Evolutionary conservation across 768 basidiomycete species (phyloP).

Genomic region (Boletus sp.): DNA sequence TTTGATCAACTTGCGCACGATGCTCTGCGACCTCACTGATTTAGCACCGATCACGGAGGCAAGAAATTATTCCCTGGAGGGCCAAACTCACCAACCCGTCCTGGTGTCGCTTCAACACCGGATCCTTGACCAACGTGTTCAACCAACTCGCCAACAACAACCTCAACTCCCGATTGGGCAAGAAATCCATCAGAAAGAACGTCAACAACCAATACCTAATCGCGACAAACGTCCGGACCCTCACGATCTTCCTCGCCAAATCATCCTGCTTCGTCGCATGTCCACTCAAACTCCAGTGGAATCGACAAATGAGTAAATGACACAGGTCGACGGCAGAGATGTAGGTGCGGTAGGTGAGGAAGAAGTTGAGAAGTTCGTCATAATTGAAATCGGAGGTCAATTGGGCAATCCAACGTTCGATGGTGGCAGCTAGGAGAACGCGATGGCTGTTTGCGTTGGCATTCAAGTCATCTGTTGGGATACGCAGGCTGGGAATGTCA

Average conservation of each 20-base stretch:
- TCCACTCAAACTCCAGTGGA: constrained; percentile 75
- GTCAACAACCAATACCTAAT: constrained; percentile 89
- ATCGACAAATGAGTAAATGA: constrained; percentile 78
- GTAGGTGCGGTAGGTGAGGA: constrained; percentile 89
- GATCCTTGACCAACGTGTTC: constrained; percentile 71
- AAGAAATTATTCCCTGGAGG: background rate
- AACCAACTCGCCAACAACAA: constrained; percentile 73
- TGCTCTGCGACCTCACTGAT: constrained; percentile 45
- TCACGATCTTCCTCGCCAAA: constrained; percentile 68
- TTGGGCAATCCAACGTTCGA: constrained; percentile 92
- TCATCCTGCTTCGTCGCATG: constrained; percentile 51
- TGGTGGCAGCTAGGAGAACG: constrained; percentile 82
- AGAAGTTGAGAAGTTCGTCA: constrained; percentile 85
- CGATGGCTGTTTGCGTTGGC: constrained; percentile 23
- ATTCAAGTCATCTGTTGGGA: constrained; percentile 27
- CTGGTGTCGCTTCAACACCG: constrained; percentile 57
- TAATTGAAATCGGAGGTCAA: constrained; percentile 83
- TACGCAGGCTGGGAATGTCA: constrained; percentile 28
- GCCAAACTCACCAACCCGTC: constrained; percentile 66
- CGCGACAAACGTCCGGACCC: constrained; percentile 86
- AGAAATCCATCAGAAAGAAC: constrained; percentile 86
- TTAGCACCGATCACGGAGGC: constrained; percentile 3
- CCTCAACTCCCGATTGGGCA: constrained; percentile 75
- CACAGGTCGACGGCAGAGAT: constrained; percentile 76
- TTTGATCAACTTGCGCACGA: constrained; percentile 79